Evolutionary conservation across 75 land plant species (phyloP).

Genomic region (Picea sitchensis): DNA sequence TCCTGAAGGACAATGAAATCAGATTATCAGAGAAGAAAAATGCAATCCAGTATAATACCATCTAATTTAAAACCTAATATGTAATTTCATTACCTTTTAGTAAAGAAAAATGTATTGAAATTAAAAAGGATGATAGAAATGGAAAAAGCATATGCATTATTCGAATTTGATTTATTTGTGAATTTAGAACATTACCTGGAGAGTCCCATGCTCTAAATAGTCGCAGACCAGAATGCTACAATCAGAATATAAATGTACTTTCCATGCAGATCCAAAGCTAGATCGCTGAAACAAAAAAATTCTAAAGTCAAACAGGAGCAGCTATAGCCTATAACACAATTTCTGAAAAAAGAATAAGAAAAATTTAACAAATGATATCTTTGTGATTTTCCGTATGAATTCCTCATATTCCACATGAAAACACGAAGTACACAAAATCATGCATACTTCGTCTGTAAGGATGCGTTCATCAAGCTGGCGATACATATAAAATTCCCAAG

Average conservation of each 20-base stretch:
- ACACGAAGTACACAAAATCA: not conserved
- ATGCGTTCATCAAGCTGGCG: constrained; percentile 80
- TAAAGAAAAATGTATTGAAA: not conserved
- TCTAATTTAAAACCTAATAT: not conserved
- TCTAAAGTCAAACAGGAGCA: not conserved
- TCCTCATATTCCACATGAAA: not conserved
- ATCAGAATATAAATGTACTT: constrained; percentile 75
- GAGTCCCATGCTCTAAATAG: constrained; percentile 81
- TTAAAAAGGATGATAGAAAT: not conserved
- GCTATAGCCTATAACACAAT: not conserved
- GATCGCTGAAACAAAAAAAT: constrained; percentile 52
- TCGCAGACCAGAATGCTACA: constrained; percentile 91
- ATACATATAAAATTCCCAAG: constrained; percentile 99
- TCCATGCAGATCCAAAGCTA: constrained; percentile 78
- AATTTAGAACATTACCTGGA: constrained; percentile 57
- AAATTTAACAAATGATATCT: not conserved
- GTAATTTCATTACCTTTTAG: not conserved
- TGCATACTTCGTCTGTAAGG: constrained; percentile 47
- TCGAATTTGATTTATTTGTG: not conserved
- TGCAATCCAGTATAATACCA: not conserved
- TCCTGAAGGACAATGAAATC: constrained; percentile 55
- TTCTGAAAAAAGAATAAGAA: not conserved
- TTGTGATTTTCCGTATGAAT: not conserved
- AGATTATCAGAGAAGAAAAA: not conserved
- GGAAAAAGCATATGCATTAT: not conserved